Base-by-base conservation (phyloP, 108 stramenopile genomes). In the Mayamaea pseudoterrestris region DNA sequence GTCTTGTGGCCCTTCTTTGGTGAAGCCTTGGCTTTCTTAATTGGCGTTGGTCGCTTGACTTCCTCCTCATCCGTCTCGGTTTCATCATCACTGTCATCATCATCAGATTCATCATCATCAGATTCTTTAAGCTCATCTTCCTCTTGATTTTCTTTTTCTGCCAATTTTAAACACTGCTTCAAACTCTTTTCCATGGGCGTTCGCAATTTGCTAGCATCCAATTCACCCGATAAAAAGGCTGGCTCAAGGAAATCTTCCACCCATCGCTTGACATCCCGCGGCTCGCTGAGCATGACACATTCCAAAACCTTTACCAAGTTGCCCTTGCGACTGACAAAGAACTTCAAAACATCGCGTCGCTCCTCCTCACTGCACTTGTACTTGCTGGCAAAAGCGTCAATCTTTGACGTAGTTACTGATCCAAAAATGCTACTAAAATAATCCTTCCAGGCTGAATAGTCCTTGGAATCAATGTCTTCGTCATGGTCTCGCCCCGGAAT, bases 341-440 rank as follows among this genome's bases (percentile, higher is more conserved):
- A 68, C 41, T 72, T 55, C 21, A 90, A 36, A 5, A 90, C 87
- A 68, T 90, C 87, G 12, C 48, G 35, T 49, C 73, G 69, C 53
- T 90, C 87, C 57, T 90, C 87, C 26, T 82, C 74, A 9, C 75
- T 77, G 58, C 82, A 78, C 43, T 90, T 90, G 70, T 90, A 90
- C 35, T 81, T 79, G n/a, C 53, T 39, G 18, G 69, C 69, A 58
- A 90, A 90, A 4, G 63, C 60, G 50, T 84, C 78, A 49, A 90
- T 90, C 27, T 84, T 64, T 17, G 60, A 53, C 1, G 60, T 63
- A 2, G 81, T 77, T 1, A 84, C 70, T 34, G 76, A 79, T 0
- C 82, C 82, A 64, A 90, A 90, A 7, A 90, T 72, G 23, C 36
- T 35, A 36, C 67, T 61, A 65, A 90, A 90, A 50, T 80, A 90